Evolutionary conservation across 2,329 filamentous ascomycete genomes (phyloP).

Genomic region (Stemphylium beticola): DNA sequence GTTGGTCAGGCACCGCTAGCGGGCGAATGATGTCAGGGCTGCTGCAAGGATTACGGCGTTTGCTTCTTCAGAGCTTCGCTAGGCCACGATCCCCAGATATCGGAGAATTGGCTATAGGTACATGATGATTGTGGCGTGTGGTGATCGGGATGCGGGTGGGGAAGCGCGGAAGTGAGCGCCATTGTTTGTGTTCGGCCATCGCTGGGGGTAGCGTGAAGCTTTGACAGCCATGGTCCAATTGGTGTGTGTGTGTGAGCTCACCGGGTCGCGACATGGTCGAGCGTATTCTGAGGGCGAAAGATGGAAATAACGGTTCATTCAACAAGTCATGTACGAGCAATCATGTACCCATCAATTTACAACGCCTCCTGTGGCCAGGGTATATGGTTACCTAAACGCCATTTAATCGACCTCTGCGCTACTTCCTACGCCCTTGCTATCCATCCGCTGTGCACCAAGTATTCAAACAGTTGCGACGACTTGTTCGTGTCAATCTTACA

Average conservation of each 20-base stretch:
- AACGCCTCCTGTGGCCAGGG: slow-evolving; percentile 22
- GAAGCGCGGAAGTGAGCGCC: slow-evolving; percentile 17
- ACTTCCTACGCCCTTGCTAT: slow-evolving; percentile 73
- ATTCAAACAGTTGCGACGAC: slow-evolving; percentile 86
- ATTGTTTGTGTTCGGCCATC: slow-evolving; percentile 26
- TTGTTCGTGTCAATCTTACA: slow-evolving; percentile 85
- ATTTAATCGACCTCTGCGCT: background rate
- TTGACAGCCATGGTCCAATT: slow-evolving; percentile 4
- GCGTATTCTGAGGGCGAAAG: background rate
- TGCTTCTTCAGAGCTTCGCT: slow-evolving; percentile 10
- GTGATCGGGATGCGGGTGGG: slow-evolving; percentile 12
- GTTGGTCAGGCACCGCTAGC: slow-evolving; percentile 10
- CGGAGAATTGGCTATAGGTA: slow-evolving; percentile 19
- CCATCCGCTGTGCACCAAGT: slow-evolving; percentile 92
- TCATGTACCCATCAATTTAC: background rate
- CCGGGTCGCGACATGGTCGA: background rate
- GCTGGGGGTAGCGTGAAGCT: slow-evolving; percentile 15
- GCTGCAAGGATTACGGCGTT: slow-evolving; percentile 2
- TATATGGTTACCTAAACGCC: slow-evolving; percentile 28
- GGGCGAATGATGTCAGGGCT: slow-evolving; percentile 20
- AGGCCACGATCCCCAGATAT: slow-evolving; percentile 9
- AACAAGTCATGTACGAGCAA: slow-evolving; percentile 6
- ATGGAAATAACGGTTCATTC: slow-evolving; percentile 5
- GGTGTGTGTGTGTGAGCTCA: background rate
- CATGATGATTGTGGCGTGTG: slow-evolving; percentile 24